Percentiles rank a stretch among this genome's conserved stretches.
These are phyloP conservation scores for Lactarius evosmus DNA, from an alignment of 768 basidiomycete species.

Conservation along the genomic window DNA sequence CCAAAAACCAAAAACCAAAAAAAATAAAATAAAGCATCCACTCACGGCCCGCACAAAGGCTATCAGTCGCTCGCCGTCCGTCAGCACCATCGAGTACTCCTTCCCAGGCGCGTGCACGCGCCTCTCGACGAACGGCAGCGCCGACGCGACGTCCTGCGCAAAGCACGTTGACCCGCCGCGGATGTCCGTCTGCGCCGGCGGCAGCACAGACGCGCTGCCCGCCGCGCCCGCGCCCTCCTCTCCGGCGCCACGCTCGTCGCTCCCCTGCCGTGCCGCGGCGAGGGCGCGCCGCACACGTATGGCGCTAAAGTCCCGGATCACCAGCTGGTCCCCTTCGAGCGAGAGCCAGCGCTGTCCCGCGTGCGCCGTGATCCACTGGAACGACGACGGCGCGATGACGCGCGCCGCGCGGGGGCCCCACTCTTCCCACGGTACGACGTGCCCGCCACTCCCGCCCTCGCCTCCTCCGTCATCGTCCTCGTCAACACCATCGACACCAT, in stretches of 20 bases:
- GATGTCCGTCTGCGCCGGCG: background rate
- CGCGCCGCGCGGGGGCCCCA: slow-evolving; percentile 17
- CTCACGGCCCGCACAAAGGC: slow-evolving; percentile 11
- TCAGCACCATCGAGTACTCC: slow-evolving; percentile 9
- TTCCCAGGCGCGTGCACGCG: slow-evolving; percentile 2
- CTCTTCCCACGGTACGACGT: slow-evolving; percentile 7
- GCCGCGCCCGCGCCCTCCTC: background rate
- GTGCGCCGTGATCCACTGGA: slow-evolving; percentile 24
- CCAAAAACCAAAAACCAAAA: background rate
- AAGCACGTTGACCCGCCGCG: slow-evolving; percentile 3
- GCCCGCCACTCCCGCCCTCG: background rate
- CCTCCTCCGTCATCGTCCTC: background rate
- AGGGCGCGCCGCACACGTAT: slow-evolving; percentile 12
- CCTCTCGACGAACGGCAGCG: slow-evolving; percentile 14
- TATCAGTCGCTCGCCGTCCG: slow-evolving; percentile 14
- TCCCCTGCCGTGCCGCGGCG: background rate
- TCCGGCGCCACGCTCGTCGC: background rate
- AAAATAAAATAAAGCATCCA: background rate
- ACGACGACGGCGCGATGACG: slow-evolving; percentile 10
- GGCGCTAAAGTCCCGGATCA: slow-evolving; percentile 18
- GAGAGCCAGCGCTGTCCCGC: slow-evolving; percentile 23
- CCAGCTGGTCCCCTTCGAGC: slow-evolving; percentile 9
- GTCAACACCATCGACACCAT: background rate
- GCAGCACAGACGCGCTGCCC: background rate
- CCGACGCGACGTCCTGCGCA: slow-evolving; percentile 1